A percentile compares a stretch with the other conserved stretches of the same genome.
Conservation (phyloP, 768 basidiomycete genomes). For the Grammothele lineata region DNA sequence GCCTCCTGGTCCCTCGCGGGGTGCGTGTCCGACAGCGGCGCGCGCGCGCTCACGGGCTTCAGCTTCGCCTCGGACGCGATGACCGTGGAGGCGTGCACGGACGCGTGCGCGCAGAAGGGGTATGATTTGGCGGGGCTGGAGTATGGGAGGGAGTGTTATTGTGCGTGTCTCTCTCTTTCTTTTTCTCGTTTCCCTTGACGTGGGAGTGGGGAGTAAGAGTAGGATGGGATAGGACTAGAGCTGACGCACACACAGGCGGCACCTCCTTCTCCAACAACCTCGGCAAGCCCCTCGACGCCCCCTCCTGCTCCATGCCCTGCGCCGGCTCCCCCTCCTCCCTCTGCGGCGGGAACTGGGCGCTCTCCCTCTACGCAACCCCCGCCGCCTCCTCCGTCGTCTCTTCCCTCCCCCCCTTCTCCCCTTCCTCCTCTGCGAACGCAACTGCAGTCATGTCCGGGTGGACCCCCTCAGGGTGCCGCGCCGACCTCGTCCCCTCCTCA, state of each 20-base stretch:
- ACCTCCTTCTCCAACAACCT: conserved; percentile 15
- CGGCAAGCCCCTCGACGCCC: conserved; percentile 12
- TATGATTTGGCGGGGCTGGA: conserved; percentile 14
- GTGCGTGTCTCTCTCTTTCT: too few relatives aligned
- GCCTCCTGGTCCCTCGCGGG: conserved; percentile 10
- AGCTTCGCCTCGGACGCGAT: conserved; percentile 10
- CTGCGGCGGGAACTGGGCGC: too few relatives aligned
- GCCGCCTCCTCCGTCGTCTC: too few relatives aligned
- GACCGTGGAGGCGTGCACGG: conserved; percentile 10
- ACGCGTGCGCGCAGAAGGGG: conserved; percentile 7
- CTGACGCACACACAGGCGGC: conserved; percentile 21
- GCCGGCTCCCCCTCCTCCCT: too few relatives aligned
- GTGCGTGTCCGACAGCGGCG: conserved; percentile 7
- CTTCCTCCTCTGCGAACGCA: conserved; percentile 12
- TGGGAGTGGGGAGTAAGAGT: too few relatives aligned
- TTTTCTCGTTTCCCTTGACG: too few relatives aligned
- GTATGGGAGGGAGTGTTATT: conserved; percentile 19
- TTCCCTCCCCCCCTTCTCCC: background rate
- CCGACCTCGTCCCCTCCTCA: conserved; percentile 5
- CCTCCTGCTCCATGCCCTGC: conserved; percentile 20
- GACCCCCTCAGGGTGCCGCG: conserved; percentile 9
- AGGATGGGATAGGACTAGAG: too few relatives aligned
- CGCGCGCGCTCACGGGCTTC: conserved; percentile 12
- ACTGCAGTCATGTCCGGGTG: conserved; percentile 10
- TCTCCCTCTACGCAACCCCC: too few relatives aligned